Base-by-base conservation (phyloP, 1,139 yeast genomes). In the Hansenula lynferdii region DNA sequence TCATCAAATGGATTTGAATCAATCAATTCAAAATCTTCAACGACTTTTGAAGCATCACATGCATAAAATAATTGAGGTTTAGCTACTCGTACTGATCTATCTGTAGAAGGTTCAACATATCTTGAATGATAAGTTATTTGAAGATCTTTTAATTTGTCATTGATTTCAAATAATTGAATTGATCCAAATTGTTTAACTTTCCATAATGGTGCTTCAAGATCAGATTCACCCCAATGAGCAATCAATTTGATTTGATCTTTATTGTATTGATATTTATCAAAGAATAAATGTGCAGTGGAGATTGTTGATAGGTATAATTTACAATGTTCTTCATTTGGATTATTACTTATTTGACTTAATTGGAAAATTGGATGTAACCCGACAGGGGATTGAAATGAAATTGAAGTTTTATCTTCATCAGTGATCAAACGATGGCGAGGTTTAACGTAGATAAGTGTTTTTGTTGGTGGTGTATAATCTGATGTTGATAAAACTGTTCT, bases 21-120 rank as follows among this genome's bases (percentile, higher is more conserved):
- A 11, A 48, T 39, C 8, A 40, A 34, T 42, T 53, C 47, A 30
- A 47, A 35, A 29, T 62, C 48, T 34, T 53, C 51, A 34, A 49
- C 40, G 16, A 46, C 33, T 16, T 47, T 30, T 30, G 43, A 41
- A 22, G 62, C 57, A 38, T 63, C 67, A 52, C 81, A 75, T 0
- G 75, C 78, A 65, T 70, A 66, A 45, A 73, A 74, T 3, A 74
- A 57, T 5, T 53, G 46, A 4, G 80, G 78, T 36, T 61, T 44
- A 2, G 24, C 61, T 58, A 3, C 62, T 51, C 25, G 65, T 48
- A 6, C 40, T 37, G n/a, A n/a, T 20, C 51, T 56, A 31, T 49
- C 44, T 20, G 45, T 44, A 11, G 48, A 51, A 11, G 79, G 79
- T 22, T 48, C 48, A 15, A 65, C 62, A 47, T 75, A 75, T 34